phyloP scores from a whole-genome alignment of 2,329 filamentous ascomycete genomes.

The Hypomyces perniciosus region DNA sequence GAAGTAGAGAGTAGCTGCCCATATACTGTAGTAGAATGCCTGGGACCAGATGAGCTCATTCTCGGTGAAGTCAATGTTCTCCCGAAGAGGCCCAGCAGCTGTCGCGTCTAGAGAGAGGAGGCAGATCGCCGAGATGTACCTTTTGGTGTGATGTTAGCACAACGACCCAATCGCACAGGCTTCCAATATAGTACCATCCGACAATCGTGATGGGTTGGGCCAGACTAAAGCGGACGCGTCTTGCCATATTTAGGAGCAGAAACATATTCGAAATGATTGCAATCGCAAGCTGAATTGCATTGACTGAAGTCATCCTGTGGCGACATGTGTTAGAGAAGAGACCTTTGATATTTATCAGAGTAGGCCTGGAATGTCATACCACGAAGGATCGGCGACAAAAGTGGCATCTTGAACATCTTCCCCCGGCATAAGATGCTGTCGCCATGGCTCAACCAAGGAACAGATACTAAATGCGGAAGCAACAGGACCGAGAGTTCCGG shows the following conservation, averaged over 20 bases:
- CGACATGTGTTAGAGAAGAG: not conserved
- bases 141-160: not conserved
- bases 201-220: conserved; percentile 79
- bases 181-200: conserved; percentile 54
- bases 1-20: conserved; percentile 74
- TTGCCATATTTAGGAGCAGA: conserved; percentile 81
- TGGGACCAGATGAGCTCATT: conserved; percentile 62
- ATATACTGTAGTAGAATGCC: conserved; percentile 81
- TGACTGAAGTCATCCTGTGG: conserved; percentile 62
- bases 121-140: conserved; percentile 52
- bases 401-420: not conserved
- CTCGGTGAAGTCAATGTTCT: conserved; percentile 15
- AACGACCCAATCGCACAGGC: no score
- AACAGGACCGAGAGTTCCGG: conserved; percentile 77
- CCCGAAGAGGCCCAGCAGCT: not conserved
- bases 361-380: not conserved
- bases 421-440: conserved; percentile 2
- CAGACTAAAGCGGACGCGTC: conserved; percentile 69
- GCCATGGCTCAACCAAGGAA: conserved; percentile 67
- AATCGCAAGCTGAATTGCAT: conserved; percentile 68
- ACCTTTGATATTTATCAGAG: not conserved
- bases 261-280: conserved; percentile 76
- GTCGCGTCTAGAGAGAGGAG: conserved; percentile 51
- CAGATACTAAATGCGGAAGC: conserved; percentile 86
- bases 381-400: not conserved